Base-by-base conservation (phyloP, 495 filamentous ascomycete genomes). In the Penicillium macrosclerotiorum region DNA sequence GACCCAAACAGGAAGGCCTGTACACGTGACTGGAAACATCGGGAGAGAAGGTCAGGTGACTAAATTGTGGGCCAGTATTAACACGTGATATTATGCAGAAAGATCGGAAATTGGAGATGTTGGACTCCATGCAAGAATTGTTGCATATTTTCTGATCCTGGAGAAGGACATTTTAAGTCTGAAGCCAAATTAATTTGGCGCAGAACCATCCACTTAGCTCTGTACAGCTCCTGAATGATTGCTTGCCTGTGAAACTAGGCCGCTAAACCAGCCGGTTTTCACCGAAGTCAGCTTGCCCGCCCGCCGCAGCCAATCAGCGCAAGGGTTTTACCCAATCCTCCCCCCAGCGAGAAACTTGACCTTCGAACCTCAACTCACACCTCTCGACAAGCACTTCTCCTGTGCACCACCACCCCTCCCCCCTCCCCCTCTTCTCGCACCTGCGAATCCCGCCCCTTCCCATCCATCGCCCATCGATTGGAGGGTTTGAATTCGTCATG, bases 401-500 rank as follows among this genome's bases (percentile, higher is more conserved):
- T 60, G 52, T 61, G 50, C 62, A 54, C 54, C 49, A 54, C 45
- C 42, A 54, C 47, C 40, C 46, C 49, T 44, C 47, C 61, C 55
- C 55, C 55, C 57, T 51, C 56, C 54, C 49, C 47, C 55, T 47
- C 52, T 60, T 58, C 54, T 57, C 62, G 58, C 53, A 51, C 58
- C 57, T 48, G 44, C 42, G 56, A 59, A 53, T 49, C 42, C 39
- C 60, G 54, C 60, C 58, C 48, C 42, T 63, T 59, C 60, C 61
- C 59, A 57, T 60, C 58, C 54, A 51, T 55, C 48, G 60, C 38
- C 52, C 43, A 44, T 67, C 52, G 57, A 60, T 67, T 54, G 66
- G 69, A 73, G 67, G 68, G 66, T 66, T 59, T 56, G 43, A 60
- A 57, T 67, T 61, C 44, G 57, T 62, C 71, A 96, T 96, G 90